Evolutionary conservation across 2,329 filamentous ascomycete species (phyloP).

Genomic region (Aaosphaeria pasadenensis): DNA sequence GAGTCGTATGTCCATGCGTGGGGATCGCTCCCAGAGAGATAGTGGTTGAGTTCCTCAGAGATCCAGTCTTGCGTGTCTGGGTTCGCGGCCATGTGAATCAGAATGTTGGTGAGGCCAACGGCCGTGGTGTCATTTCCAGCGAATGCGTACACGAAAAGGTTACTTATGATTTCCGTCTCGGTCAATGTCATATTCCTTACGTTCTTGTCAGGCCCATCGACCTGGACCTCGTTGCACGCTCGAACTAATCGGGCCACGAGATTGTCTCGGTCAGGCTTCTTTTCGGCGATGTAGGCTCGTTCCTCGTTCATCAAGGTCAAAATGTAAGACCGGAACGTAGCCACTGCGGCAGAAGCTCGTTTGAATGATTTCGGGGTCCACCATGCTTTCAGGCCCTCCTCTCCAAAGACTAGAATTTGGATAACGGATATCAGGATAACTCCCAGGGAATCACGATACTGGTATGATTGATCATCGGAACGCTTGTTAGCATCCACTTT

Average conservation of each 20-base stretch:
- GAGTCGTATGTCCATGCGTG: constrained; percentile 34
- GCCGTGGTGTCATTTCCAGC: constrained; percentile 53
- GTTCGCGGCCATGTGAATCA: constrained; percentile 45
- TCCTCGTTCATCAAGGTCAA: constrained; percentile 7
- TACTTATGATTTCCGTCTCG: constrained; percentile 47
- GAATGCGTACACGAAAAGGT: constrained; percentile 49
- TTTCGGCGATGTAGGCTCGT: constrained; percentile 1
- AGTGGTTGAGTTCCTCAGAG: constrained; percentile 36
- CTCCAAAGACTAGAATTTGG: constrained; percentile 8
- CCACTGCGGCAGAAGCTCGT: constrained; percentile 4
- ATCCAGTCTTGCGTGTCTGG: constrained; percentile 48
- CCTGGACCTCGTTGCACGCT: not conserved
- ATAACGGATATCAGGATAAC: constrained; percentile 8
- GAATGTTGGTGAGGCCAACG: constrained; percentile 41
- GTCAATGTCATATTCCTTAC: constrained; percentile 7
- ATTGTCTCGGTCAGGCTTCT: constrained; percentile 1
- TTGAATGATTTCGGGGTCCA: constrained; percentile 10
- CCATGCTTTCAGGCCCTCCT: constrained; percentile 5
- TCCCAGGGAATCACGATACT: constrained; percentile 8
- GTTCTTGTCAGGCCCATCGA: not conserved
- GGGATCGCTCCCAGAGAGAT: constrained; percentile 7
- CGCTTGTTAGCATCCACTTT: not conserved
- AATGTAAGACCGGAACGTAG: constrained; percentile 7
- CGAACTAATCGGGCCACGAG: constrained; percentile 8
- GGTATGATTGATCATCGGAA: constrained; percentile 3